A percentile compares a stretch with the other conserved stretches of the same genome.
Evolutionary conservation across 352 stramenopile species (phyloP).

Genomic region (Pythium monospermum): DNA sequence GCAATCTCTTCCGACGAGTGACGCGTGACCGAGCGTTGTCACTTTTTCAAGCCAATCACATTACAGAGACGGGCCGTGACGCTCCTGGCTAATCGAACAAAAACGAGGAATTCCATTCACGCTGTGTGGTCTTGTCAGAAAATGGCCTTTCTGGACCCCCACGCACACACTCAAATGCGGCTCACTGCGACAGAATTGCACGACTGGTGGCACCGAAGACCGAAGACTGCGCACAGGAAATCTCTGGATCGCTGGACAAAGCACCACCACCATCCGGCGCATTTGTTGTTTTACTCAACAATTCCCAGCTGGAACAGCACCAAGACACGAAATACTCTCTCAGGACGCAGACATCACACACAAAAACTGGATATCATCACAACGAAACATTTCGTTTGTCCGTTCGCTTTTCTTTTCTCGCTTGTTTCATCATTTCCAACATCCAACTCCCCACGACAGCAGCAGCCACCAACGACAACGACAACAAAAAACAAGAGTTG

Average conservation of each 20-base stretch:
- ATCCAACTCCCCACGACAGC: background rate
- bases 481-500: too few relatives aligned
- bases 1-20: conserved; percentile 9
- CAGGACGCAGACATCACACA: conserved; percentile 1
- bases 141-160: background rate
- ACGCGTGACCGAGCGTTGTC: conserved; percentile 19
- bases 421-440: background rate
- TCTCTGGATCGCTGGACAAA: too few relatives aligned
- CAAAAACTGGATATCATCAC: background rate
- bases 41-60: conserved; percentile 16
- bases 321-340: background rate
- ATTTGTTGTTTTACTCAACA: conserved; percentile 31
- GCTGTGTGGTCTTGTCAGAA: background rate
- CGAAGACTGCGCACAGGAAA: too few relatives aligned
- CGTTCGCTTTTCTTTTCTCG: background rate
- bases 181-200: background rate
- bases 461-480: too few relatives aligned
- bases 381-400: background rate
- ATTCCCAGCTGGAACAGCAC: background rate
- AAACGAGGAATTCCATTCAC: conserved; percentile 1
- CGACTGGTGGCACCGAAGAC: too few relatives aligned
- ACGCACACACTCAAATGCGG: background rate
- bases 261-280: conserved; percentile 1
- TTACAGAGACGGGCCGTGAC: conserved; percentile 8
- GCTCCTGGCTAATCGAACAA: conserved; percentile 19